Evolutionary conservation across 176 grass and related monocot genomes (phyloP), one percentile per base, ranked within the genome.

Genomic region (Thinopyrum elongatum): DNA sequence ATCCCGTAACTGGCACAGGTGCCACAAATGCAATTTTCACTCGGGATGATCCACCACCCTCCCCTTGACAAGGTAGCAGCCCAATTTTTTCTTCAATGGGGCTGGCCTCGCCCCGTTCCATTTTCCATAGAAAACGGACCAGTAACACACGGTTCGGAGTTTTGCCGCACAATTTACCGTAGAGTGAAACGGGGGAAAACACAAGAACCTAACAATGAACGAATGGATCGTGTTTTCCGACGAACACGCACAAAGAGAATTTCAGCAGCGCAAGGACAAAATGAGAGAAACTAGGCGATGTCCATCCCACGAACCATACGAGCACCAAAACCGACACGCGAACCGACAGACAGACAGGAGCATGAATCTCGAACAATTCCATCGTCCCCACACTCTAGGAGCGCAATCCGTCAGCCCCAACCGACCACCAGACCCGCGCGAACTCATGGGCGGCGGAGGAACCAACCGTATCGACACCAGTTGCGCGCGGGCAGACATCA

Each of bases 321-420:
- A 44, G 7, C 36, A 16, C 25, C 11, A 1, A 1, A 42, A 74
- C 53, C 81, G 53, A 62, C 69, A 74, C 3, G 35, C 35, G 6
- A 39, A 21, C 25, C 1, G 6, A 65, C 21, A 25, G 41, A 2
- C 6, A 53, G 49, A 29, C 11, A 22, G 55, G 21, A 42, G 8
- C 35, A 74, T 46, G 35, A 83, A 74, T 83, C 69, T 42, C 25
- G 35, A 83, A 44, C 69, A 62, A 29, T 23, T 74, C 17, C 25
- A 30, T n/a, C 17, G 14, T 28, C 22, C 49, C 33, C 53, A 60
- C 58, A 59, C 66, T 28, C 81, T 16, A n/a, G 70, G 35, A 46
- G 53, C 34, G 25, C 25, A 30, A 73, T 28, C 69, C 17, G 72
- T 23, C 11, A 15, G 17, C 35, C 6, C 3, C 23, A 41, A 38